phyloP scores from a whole-genome alignment of 257 asterid species.

The Fraxinus pennsylvanica region DNA sequence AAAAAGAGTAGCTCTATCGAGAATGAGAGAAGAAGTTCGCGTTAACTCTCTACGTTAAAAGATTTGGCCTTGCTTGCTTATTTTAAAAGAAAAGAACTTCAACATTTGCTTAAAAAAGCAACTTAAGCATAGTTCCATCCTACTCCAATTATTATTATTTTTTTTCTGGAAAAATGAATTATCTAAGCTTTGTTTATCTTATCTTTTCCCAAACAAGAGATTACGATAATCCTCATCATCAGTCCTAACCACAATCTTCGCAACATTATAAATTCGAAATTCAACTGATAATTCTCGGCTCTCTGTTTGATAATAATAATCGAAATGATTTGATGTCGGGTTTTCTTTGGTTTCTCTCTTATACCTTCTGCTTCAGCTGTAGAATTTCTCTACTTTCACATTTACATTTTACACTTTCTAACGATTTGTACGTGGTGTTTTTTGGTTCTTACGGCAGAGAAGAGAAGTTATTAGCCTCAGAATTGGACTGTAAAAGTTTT shows the following conservation, averaged over 20 bases:
- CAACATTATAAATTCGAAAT: not conserved
- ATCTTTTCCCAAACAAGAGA: not conserved
- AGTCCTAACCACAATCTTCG: not conserved
- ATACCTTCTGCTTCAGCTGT: not conserved
- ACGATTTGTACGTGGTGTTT: not conserved
- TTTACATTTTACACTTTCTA: not conserved
- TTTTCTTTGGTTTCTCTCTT: not conserved
- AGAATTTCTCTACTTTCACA: not conserved
- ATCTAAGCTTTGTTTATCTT: too few relatives aligned
- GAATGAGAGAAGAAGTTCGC: too few relatives aligned
- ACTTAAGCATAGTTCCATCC: too few relatives aligned
- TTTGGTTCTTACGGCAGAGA: not conserved
- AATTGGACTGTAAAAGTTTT: constrained; percentile 23
- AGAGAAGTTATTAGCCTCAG: constrained; percentile 14
- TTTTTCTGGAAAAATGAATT: not conserved
- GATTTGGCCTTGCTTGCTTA: too few relatives aligned
- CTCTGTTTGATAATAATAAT: not conserved
- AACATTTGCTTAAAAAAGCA: too few relatives aligned
- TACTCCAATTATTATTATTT: too few relatives aligned
- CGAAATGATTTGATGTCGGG: not conserved
- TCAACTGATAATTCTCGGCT: not conserved
- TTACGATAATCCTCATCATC: not conserved
- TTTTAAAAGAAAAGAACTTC: too few relatives aligned
- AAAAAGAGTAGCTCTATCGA: too few relatives aligned
- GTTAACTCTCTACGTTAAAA: too few relatives aligned